Evolutionary conservation across 148 eudicot species (phyloP).

Genomic region (Limonium bicolor): DNA sequence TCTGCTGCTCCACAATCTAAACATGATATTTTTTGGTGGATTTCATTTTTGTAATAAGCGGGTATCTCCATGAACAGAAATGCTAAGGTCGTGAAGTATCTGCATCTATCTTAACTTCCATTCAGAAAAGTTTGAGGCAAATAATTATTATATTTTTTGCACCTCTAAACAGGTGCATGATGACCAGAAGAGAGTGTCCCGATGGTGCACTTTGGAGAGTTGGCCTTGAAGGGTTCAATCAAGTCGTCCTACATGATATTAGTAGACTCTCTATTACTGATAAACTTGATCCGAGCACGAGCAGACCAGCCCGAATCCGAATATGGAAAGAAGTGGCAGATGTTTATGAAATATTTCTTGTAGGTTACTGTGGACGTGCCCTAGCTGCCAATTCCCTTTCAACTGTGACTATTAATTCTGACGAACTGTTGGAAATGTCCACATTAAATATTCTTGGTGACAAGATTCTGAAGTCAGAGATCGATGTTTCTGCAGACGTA

Average conservation of each 20-base stretch:
- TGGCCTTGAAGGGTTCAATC: conserved; percentile 86
- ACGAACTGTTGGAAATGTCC: conserved; percentile 77
- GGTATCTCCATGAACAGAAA: too few relatives aligned
- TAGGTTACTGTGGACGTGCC: conserved; percentile 98
- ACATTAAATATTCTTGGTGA: conserved; percentile 63
- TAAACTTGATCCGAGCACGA: conserved; percentile 21
- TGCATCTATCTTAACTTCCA: too few relatives aligned
- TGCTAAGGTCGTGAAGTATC: too few relatives aligned
- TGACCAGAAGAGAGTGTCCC: conserved; percentile 87
- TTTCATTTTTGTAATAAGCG: too few relatives aligned
- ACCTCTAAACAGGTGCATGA: conserved; percentile 97
- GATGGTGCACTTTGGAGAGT: conserved; percentile 85
- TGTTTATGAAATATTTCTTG: conserved; percentile 80
- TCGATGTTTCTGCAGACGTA: conserved; percentile 70
- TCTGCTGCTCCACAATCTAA: too few relatives aligned
- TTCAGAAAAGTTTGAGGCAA: too few relatives aligned
- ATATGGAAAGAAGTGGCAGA: conserved; percentile 99
- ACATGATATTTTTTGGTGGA: too few relatives aligned
- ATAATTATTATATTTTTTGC: too few relatives aligned
- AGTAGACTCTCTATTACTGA: conserved; percentile 15
- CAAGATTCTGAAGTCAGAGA: conserved; percentile 61
- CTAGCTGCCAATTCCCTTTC: conserved; percentile 55
- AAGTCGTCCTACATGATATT: conserved; percentile 49
- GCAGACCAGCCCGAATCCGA: conserved; percentile 49
- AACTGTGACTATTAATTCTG: conserved; percentile 33